A percentile compares a stretch with the other conserved stretches of the same genome.
These are phyloP conservation scores for Daldinia childiae DNA, from an alignment of 495 filamentous ascomycete genomes.

Conservation along the genomic window DNA sequence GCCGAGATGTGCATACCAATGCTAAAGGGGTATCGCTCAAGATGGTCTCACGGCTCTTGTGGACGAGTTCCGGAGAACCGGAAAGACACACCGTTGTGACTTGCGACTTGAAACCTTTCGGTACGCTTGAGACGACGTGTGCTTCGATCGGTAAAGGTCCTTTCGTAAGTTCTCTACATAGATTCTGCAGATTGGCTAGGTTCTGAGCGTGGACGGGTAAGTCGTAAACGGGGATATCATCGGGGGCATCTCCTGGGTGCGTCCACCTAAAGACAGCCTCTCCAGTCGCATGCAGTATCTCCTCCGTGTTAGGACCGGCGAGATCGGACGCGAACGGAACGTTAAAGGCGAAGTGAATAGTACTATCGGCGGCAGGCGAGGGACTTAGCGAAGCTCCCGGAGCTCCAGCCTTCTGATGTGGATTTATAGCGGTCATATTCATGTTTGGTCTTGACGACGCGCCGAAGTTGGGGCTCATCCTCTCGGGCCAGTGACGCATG, in stretches of 20 bases:
- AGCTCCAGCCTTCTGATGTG: conserved; percentile 71
- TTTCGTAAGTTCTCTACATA: conserved; percentile 80
- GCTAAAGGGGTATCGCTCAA: conserved; percentile 87
- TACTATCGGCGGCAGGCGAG: conserved; percentile 70
- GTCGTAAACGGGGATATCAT: conserved; percentile 82
- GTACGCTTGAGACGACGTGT: conserved; percentile 80
- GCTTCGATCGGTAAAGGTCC: conserved; percentile 79
- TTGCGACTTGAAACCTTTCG: conserved; percentile 75
- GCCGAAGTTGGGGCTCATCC: conserved; percentile 82
- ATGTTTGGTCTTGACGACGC: conserved; percentile 77
- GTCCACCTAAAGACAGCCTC: conserved; percentile 89
- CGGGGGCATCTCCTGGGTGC: conserved; percentile 83
- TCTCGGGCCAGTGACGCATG: conserved; percentile 88
- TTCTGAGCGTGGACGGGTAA: conserved; percentile 89
- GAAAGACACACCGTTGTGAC: conserved; percentile 92
- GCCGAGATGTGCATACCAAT: conserved; percentile 68
- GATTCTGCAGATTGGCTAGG: conserved; percentile 74
- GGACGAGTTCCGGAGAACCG: conserved; percentile 81
- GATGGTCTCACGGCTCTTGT: conserved; percentile 83
- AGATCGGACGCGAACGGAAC: conserved; percentile 93
- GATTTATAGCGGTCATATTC: conserved; percentile 73
- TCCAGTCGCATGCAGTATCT: conserved; percentile 87
- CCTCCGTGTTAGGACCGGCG: conserved; percentile 87
- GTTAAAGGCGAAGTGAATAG: conserved; percentile 85
- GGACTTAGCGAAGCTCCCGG: conserved; percentile 72